These are phyloP conservation scores for Oryza meridionalis DNA, from an alignment of 176 grass and related monocot genomes.

Conservation along the genomic window DNA sequence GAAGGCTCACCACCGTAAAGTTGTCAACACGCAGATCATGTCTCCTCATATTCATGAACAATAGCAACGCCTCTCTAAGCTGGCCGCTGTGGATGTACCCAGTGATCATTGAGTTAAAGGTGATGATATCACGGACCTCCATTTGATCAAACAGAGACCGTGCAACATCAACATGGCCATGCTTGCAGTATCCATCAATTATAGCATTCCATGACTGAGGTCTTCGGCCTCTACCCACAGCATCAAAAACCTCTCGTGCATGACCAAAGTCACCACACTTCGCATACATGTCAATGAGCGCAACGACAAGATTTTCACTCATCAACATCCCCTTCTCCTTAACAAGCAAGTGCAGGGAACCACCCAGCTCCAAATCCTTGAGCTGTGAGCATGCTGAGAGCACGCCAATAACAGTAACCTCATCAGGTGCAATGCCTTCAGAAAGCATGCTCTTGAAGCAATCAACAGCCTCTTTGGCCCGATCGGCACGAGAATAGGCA, in stretches of 20 bases:
- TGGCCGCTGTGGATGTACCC: conserved; percentile 65
- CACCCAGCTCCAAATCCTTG: conserved; percentile 56
- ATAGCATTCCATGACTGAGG: conserved; percentile 75
- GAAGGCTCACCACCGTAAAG: conserved; percentile 63
- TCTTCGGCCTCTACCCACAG: conserved; percentile 37
- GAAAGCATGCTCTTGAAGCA: conserved; percentile 63
- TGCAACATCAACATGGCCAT: conserved; percentile 51
- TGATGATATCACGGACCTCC: conserved; percentile 52
- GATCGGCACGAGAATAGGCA: conserved; percentile 45
- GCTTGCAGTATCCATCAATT: conserved; percentile 68
- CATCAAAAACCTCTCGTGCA: conserved; percentile 58
- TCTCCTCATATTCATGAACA: conserved; percentile 52
- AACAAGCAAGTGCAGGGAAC: conserved; percentile 53
- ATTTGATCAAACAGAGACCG: conserved; percentile 66
- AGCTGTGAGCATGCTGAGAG: conserved; percentile 56
- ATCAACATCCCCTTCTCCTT: conserved; percentile 40
- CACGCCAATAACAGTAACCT: conserved; percentile 47
- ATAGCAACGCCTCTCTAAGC: conserved; percentile 58
- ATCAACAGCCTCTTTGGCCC: conserved; percentile 42
- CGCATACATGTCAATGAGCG: conserved; percentile 73
- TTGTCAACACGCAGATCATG: neutral
- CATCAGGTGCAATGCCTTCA: conserved; percentile 41
- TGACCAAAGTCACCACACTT: conserved; percentile 61
- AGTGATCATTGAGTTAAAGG: conserved; percentile 76
- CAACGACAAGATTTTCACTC: conserved; percentile 54